Evolutionary conservation across 177 flowering plant genomes (phyloP).

Genomic region (Telopea speciosissima): DNA sequence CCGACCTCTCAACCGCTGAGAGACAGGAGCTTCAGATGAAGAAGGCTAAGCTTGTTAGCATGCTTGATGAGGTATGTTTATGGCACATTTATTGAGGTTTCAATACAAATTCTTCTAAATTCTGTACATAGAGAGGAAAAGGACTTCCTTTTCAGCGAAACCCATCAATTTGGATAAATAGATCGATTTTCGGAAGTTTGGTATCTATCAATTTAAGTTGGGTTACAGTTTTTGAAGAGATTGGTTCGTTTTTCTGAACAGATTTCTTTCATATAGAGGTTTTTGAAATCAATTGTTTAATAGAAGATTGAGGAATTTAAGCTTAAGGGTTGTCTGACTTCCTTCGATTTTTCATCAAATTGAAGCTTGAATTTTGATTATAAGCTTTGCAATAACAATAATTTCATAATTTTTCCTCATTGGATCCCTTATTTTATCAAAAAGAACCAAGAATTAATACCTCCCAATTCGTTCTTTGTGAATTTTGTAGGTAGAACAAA

Average conservation of each 20-base stretch:
- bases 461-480: not conserved
- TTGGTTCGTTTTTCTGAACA: too few relatives aligned
- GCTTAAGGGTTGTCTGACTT: not conserved
- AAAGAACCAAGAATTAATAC: not conserved
- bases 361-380: not conserved
- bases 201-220: conserved; percentile 11
- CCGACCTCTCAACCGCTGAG: conserved; percentile 74
- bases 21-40: conserved; percentile 97
- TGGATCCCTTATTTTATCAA: too few relatives aligned
- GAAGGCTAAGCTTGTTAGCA: conserved; percentile 80
- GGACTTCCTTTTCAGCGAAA: too few relatives aligned
- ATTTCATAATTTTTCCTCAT: too few relatives aligned
- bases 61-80: conserved; percentile 86
- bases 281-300: too few relatives aligned
- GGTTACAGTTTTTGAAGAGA: not conserved
- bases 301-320: too few relatives aligned
- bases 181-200: not conserved
- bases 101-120: not conserved
- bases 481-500: conserved; percentile 71
- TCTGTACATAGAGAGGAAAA: too few relatives aligned
- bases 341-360: not conserved
- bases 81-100: not conserved
- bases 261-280: not conserved
- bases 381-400: too few relatives aligned
- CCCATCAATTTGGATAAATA: not conserved